phyloP scores from a whole-genome alignment of 2,329 filamentous ascomycete species.

The Fusarium buxicola region DNA sequence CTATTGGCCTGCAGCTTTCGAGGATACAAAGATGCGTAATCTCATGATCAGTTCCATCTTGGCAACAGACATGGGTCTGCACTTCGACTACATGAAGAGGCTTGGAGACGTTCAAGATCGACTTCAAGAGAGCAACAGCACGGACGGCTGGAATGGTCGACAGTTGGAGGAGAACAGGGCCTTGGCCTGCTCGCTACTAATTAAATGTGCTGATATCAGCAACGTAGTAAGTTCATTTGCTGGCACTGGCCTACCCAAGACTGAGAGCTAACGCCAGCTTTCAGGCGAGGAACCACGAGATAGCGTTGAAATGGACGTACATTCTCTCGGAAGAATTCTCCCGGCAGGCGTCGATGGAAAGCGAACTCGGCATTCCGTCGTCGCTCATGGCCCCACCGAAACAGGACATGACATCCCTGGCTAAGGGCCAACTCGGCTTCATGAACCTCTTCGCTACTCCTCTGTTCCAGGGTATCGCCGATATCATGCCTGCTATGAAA shows the following conservation, averaged over 20 bases:
- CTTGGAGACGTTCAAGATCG: constrained; percentile 84
- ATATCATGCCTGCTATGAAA: constrained; percentile 84
- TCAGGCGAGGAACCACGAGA: constrained; percentile 85
- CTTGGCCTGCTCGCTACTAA: constrained; percentile 88
- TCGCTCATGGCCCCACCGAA: constrained; percentile 87
- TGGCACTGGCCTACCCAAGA: neutral
- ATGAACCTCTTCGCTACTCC: constrained; percentile 97
- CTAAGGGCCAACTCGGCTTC: constrained; percentile 91
- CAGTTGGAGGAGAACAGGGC: constrained; percentile 81
- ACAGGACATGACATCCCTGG: constrained; percentile 84
- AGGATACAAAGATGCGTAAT: constrained; percentile 82
- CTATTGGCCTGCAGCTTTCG: constrained; percentile 88
- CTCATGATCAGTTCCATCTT: constrained; percentile 98
- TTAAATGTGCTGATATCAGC: constrained; percentile 99
- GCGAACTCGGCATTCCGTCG: constrained; percentile 85
- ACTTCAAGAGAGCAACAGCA: constrained; percentile 72
- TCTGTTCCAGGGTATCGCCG: constrained; percentile 87
- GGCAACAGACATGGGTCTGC: constrained; percentile 96
- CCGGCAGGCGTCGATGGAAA: constrained; percentile 91
- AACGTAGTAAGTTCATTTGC: constrained; percentile 79
- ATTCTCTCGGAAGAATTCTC: constrained; percentile 97
- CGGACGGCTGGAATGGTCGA: constrained; percentile 81
- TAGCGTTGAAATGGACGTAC: constrained; percentile 89
- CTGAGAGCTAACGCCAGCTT: constrained; percentile 40
- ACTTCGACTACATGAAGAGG: constrained; percentile 96